Evolutionary conservation across 306 rosid genomes (phyloP), one percentile per base, ranked within the genome.

Genomic region (Cicer cuneatum): DNA sequence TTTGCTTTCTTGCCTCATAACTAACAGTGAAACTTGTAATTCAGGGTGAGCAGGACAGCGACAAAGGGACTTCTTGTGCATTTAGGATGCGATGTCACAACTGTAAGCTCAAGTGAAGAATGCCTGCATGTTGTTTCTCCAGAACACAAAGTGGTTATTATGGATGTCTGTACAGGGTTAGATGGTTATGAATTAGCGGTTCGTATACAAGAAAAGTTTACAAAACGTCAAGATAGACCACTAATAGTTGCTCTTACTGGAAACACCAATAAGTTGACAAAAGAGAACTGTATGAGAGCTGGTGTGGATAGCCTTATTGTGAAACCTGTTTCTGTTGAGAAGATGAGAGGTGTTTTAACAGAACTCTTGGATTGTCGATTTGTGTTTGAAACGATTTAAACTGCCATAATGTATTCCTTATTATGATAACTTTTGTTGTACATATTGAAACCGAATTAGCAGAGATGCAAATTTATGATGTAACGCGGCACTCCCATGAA

Each of bases 251-350:
- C 90, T 58, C 91, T 93, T 16, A 87, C 91, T 0, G 97, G 94
- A 51, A 86, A 83, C 82, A 86, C 92, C 63, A 91, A 87, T 84
- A 91, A 82, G 85, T 74, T 70, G 37, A 84, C 91, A 2, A 93
- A 86, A 77, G 97, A 91, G 77, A 91, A 84, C 78, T 93, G 98
- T 86, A 73, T 79, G 71, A 87, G 96, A 80, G 90, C 85, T 52
- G 98, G 97, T 68, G 85, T 93, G 85, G 83, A 89, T 64, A 97
- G 98, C 67, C 84, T 93, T 52, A 62, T 93, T 74, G 83, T 84
- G 48, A 93, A 93, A 80, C 97, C 97, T 24, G 86, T 93, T 73
- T 89, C 97, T 10, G 89, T 93, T 63, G 98, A 93, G 76, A 93
- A 91, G 78, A 91, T 93, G 98, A 84, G 92, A 80, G 80, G 83